Base-by-base conservation (phyloP, 2,329 filamentous ascomycete genomes). In the Graphilbum sp. region DNA sequence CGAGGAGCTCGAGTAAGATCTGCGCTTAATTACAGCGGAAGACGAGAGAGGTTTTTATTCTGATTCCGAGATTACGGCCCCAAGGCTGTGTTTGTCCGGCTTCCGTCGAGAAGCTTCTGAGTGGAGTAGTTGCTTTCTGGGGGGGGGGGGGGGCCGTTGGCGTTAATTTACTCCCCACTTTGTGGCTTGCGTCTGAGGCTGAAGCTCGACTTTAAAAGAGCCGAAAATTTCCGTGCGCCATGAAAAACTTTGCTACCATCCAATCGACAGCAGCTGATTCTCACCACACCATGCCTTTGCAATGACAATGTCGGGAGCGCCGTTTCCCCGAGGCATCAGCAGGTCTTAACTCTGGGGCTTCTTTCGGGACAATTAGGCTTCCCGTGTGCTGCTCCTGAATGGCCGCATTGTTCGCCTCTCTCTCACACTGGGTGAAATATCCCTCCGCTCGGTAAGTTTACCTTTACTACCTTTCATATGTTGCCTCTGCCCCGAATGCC, bases 401-500 rank as follows among this genome's bases (percentile, higher is more conserved):
- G 43, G 44, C 41, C 34, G 37, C 33, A 32, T 32, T 33, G 41
- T 37, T 29, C 37, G 31, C 24, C 20, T 29, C 32, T 19, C 31
- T 20, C 27, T 31, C 25, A n/a, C 18, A 35, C 21, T 36, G 44
- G 44, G 46, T 46, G 42, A 38, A 52, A 49, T 46, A 49, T 51
- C 47, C 46, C 46, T 46, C 41, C 41, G 39, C 38, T 31, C 40
- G 42, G 52, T 54, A 45, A 47, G 50, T 48, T 33, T 37, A 27
- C 13, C 36, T 27, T 39, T 39, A 32, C 19, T 23, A 24, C 32
- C 12, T 23, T n/a, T 30, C 30, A 29, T 32, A 5, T 4, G 10
- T 8, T 13, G 19, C 16, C 3, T 19, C 32, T 25, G 9, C 11
- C n/a, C 32, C 17, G 13, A 21, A 15, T 17, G 34, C 24, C 24